A percentile compares a stretch with the other conserved stretches of the same genome.
Evolutionary conservation across 164 flowering plant species (phyloP).

Genomic region (Warburgia ugandensis): DNA sequence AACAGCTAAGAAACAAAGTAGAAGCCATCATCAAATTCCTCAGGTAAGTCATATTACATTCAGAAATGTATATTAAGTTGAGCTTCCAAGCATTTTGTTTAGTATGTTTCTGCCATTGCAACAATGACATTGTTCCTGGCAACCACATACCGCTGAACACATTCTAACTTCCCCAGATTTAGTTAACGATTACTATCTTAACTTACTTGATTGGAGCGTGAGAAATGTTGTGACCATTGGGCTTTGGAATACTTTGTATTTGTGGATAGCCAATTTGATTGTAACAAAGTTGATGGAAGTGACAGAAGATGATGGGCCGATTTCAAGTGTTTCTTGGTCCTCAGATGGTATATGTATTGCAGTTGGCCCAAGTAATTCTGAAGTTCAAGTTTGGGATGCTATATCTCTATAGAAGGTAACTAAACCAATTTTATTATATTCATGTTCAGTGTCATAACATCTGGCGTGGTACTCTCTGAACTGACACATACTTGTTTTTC

Average conservation of each 20-base stretch:
- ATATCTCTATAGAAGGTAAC: constrained; percentile 31
- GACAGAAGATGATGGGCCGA: constrained; percentile 16
- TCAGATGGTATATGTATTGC: constrained; percentile 29
- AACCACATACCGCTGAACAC: constrained; percentile 25
- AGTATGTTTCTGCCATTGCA: not conserved
- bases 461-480: not conserved
- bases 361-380: constrained; percentile 28
- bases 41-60: not conserved
- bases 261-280: constrained; percentile 28
- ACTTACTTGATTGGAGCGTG: constrained; percentile 46
- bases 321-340: constrained; percentile 44
- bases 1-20: not conserved
- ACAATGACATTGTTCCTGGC: not conserved
- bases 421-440: not conserved
- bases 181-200: constrained; percentile 32
- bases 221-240: constrained; percentile 42
- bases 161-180: constrained; percentile 40
- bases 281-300: constrained; percentile 12
- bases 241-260: constrained; percentile 28
- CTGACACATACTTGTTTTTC: not conserved
- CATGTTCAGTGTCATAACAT: not conserved
- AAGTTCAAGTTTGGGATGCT: constrained; percentile 43
- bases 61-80: not conserved
- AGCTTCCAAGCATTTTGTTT: not conserved
- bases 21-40: constrained; percentile 6